Percentiles rank a stretch among this genome's conserved stretches.
phyloP scores from a whole-genome alignment of 2,329 filamentous ascomycete genomes.

The Talaromyces sp. region DNA sequence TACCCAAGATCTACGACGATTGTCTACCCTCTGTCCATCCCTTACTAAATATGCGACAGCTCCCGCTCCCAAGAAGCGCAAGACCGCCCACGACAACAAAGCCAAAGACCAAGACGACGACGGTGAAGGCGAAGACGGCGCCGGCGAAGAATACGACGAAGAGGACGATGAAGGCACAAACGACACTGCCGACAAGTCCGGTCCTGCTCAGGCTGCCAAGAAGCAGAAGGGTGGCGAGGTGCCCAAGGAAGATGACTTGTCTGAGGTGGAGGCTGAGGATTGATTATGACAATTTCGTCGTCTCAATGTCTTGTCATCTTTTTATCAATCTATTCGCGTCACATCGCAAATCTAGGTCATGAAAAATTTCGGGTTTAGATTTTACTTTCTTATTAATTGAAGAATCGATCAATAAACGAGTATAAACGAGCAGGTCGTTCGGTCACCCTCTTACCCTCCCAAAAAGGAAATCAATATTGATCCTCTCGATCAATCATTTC shows the following conservation, averaged over 20 bases:
- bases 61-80: slow-evolving; percentile 20
- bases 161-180: slow-evolving; percentile 20
- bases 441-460: not conserved
- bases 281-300: not conserved
- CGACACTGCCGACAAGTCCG: slow-evolving; percentile 28
- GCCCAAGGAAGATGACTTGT: slow-evolving; percentile 17
- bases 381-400: not conserved
- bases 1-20: not conserved
- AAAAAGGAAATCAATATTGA: not conserved
- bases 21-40: not conserved
- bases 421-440: not conserved
- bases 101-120: slow-evolving; percentile 37
- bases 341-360: not conserved
- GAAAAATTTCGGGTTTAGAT: not conserved
- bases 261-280: slow-evolving; percentile 22
- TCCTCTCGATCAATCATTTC: not conserved
- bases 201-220: slow-evolving; percentile 23
- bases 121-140: slow-evolving; percentile 26
- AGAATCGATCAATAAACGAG: not conserved
- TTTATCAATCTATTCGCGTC: not conserved
- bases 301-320: not conserved
- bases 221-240: slow-evolving; percentile 19
- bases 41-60: not conserved
- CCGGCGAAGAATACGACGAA: slow-evolving; percentile 21
- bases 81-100: slow-evolving; percentile 30